A percentile compares a stretch with the other conserved stretches of the same genome.
phyloP scores from a whole-genome alignment of 2,329 filamentous ascomycete species.

The Iodosphaeria phyllophila region DNA sequence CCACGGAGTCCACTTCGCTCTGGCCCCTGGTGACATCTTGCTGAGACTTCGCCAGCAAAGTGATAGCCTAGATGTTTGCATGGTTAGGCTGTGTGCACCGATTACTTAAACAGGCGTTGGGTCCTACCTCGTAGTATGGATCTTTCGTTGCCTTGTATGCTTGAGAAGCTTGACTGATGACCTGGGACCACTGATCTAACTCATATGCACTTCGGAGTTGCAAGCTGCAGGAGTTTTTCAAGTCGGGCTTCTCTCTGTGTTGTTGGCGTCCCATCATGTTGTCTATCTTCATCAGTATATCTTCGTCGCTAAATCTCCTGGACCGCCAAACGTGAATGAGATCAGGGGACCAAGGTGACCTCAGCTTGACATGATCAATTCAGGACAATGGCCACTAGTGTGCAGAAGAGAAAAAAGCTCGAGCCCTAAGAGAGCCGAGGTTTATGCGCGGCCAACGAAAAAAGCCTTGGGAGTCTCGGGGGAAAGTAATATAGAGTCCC shows the following conservation, averaged over 20 bases:
- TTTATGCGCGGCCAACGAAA: too few species aligned
- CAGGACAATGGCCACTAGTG: too few species aligned
- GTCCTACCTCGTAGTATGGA: constrained; percentile 33
- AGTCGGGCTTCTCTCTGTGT: constrained; percentile 1
- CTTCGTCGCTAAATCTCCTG: too few species aligned
- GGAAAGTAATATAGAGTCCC: too few species aligned
- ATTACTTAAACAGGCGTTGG: not conserved
- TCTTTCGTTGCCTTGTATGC: constrained; percentile 29
- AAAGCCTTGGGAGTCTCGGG: too few species aligned
- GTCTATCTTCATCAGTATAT: not conserved
- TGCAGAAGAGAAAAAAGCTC: too few species aligned
- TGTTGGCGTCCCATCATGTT: constrained; percentile 4
- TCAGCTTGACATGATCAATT: too few species aligned
- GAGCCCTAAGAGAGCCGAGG: too few species aligned
- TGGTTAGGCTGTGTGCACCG: not conserved
- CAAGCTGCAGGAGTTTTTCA: constrained; percentile 9
- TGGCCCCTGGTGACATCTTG: constrained; percentile 27
- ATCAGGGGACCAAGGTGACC: too few species aligned
- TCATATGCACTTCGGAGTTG: constrained; percentile 36
- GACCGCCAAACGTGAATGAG: too few species aligned
- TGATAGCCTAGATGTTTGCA: constrained; percentile 19
- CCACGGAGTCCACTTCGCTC: too few species aligned
- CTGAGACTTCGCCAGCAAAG: constrained; percentile 20
- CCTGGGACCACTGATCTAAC: constrained; percentile 32
- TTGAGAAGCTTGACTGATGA: constrained; percentile 32